Evolutionary conservation across 2,329 filamentous ascomycete genomes (phyloP).

Genomic region (Fusarium sp.): DNA sequence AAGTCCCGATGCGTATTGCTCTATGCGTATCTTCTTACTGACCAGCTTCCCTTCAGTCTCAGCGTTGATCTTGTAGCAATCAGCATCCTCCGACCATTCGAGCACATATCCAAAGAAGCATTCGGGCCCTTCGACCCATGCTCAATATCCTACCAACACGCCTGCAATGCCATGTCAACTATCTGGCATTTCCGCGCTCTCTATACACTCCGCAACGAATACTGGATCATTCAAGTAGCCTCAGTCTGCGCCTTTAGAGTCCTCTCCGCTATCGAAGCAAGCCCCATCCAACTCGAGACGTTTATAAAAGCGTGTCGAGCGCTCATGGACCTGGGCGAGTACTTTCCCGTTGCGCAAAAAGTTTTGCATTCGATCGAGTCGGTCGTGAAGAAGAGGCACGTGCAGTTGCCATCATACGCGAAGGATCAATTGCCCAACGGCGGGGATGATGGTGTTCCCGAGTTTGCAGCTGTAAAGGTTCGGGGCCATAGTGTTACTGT

Average conservation of each 20-base stretch:
- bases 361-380: conserved; percentile 23
- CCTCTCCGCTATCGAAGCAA: conserved; percentile 14
- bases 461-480: conserved; percentile 15
- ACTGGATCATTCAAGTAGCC: conserved; percentile 24
- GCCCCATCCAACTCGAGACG: conserved; percentile 25
- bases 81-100: conserved; percentile 24
- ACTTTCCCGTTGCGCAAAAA: conserved; percentile 20
- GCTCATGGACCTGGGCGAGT: conserved; percentile 17
- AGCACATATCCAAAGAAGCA: conserved; percentile 10
- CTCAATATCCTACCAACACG: conserved; percentile 17
- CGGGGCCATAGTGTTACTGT: conserved; percentile 26
- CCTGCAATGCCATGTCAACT: conserved; percentile 29
- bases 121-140: conserved; percentile 25
- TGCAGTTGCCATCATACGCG: conserved; percentile 17
- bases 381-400: conserved; percentile 2
- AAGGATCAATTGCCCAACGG: conserved; percentile 12
- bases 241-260: conserved; percentile 26
- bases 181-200: conserved; percentile 32
- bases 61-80: conserved; percentile 18
- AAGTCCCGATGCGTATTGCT: not conserved
- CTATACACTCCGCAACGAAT: conserved; percentile 16
- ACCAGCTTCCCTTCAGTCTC: not conserved
- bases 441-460: not conserved
- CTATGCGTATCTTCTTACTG: not conserved
- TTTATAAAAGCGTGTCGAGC: conserved; percentile 28